These are phyloP conservation scores for Blattamonas nauphoetae DNA, from an alignment of 78 protist species.

Conservation along the genomic window DNA sequence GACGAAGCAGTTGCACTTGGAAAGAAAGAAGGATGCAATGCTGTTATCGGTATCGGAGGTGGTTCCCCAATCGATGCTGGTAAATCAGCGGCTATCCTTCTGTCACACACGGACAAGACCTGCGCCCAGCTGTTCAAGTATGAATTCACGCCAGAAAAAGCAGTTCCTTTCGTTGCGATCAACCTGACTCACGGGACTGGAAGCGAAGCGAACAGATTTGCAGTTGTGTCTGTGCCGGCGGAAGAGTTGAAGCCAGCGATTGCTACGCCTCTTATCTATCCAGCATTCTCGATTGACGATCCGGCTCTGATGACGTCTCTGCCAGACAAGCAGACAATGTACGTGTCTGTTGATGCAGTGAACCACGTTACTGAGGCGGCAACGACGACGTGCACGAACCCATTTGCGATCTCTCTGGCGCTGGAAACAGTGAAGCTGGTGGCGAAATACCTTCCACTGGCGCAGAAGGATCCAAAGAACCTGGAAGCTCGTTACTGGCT, in stretches of 20 bases:
- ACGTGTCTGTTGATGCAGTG: conserved; percentile 7
- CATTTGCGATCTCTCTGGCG: background rate
- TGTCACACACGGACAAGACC: background rate
- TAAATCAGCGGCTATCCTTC: conserved; percentile 11
- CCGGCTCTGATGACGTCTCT: background rate
- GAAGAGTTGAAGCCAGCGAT: conserved; percentile 16
- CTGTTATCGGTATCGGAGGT: conserved; percentile 16
- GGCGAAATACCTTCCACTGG: conserved; percentile 13
- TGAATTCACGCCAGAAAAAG: background rate
- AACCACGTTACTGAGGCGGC: conserved; percentile 25
- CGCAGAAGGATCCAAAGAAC: conserved; percentile 1
- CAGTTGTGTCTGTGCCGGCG: background rate
- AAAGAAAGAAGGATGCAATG: background rate
- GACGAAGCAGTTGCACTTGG: too few relatives aligned
- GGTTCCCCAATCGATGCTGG: conserved; percentile 17
- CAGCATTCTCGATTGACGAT: background rate
- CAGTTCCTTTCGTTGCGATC: conserved; percentile 6
- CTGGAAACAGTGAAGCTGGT: background rate
- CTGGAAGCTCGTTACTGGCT: conserved; percentile 18
- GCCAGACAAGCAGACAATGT: background rate
- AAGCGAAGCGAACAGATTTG: conserved; percentile 8
- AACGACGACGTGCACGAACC: conserved; percentile 9
- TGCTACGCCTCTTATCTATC: background rate
- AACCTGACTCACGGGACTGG: conserved; percentile 26
- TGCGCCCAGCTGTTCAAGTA: background rate